Evolutionary conservation across 2,329 filamentous ascomycete species (phyloP).

Genomic region (Hymenoscyphus linearis): DNA sequence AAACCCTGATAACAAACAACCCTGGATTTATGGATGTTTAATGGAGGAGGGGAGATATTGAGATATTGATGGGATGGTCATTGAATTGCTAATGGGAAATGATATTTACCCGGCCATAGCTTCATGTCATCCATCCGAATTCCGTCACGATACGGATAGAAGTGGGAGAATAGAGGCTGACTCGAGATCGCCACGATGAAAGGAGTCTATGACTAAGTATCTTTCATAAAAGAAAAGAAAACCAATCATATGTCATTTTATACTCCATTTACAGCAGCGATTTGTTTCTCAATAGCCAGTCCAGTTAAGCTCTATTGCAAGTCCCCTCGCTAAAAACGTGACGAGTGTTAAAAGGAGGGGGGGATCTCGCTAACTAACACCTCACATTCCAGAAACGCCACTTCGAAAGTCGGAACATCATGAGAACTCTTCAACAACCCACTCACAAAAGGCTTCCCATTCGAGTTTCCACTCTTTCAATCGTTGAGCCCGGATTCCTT

Average conservation of each 20-base stretch:
- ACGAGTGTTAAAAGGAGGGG: neutral
- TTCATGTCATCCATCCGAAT: neutral
- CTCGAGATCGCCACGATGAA: neutral
- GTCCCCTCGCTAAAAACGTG: no score
- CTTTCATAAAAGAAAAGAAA: no score
- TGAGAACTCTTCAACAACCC: conserved; percentile 70
- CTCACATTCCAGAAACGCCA: no score
- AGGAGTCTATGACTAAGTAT: neutral
- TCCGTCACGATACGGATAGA: conserved; percentile 1
- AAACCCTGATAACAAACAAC: no score
- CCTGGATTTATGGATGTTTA: no score
- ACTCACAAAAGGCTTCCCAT: conserved; percentile 85
- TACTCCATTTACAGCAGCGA: no score
- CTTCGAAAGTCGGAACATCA: neutral
- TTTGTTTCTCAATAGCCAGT: no score
- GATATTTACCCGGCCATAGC: conserved; percentile 1
- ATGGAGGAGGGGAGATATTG: neutral
- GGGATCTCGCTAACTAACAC: neutral
- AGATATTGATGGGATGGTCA: neutral
- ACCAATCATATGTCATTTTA: no score
- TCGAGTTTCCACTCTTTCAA: conserved; percentile 71
- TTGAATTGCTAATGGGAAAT: neutral
- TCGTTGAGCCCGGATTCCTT: conserved; percentile 61
- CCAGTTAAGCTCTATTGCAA: no score
- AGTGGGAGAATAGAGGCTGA: neutral